These are phyloP conservation scores for Pyrenochaeta sp. DNA, from an alignment of 2,329 filamentous ascomycete species.

Conservation along the genomic window DNA sequence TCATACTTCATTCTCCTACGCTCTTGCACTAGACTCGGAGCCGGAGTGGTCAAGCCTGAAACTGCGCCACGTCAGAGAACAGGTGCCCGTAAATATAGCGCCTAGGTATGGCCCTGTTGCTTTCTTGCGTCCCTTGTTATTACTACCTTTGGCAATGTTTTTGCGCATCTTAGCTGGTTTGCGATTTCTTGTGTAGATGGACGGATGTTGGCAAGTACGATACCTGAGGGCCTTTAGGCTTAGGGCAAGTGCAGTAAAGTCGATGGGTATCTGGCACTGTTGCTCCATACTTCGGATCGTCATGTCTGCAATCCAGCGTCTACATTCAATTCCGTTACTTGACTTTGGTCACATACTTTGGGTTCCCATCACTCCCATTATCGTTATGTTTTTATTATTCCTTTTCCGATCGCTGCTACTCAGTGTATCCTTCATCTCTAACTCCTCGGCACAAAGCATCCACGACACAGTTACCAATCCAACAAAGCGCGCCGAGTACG, in stretches of 20 bases:
- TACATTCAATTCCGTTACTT: not conserved
- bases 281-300: not conserved
- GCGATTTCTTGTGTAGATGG: conserved; percentile 16
- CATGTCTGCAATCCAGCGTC: not conserved
- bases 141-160: not conserved
- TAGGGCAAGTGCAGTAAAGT: not conserved
- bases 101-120: conserved; percentile 21
- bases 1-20: not conserved
- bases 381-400: conserved; percentile 28
- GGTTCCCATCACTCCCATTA: not conserved
- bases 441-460: conserved; percentile 28
- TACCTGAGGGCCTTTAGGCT: not conserved
- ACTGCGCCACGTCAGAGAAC: conserved; percentile 16
- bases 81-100: conserved; percentile 15
- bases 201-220: conserved; percentile 13
- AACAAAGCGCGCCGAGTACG: conserved; percentile 38
- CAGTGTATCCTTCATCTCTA: conserved; percentile 15
- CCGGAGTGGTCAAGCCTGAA: conserved; percentile 2
- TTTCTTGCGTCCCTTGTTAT: conserved; percentile 13
- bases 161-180: conserved; percentile 2
- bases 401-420: conserved; percentile 22
- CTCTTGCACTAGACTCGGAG: not conserved
- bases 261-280: not conserved
- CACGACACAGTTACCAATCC: conserved; percentile 25
- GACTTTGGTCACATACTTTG: not conserved